These are phyloP conservation scores for Lagenidium giganteum DNA, from an alignment of 352 stramenopile genomes.

Conservation along the genomic window DNA sequence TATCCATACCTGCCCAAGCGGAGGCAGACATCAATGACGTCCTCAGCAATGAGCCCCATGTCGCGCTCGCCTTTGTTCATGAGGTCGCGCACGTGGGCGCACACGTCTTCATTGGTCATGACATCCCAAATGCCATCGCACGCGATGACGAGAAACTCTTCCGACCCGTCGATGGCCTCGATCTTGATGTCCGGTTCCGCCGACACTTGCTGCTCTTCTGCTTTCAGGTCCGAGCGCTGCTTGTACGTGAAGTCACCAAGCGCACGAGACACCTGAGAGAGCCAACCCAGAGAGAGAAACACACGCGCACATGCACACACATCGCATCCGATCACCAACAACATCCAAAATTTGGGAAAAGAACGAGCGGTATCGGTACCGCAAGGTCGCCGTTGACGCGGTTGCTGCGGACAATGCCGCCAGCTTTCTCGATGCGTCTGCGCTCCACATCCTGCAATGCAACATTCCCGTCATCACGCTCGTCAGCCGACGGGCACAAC, in stretches of 20 bases:
- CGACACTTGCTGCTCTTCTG: conserved; percentile 79
- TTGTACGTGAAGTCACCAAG: conserved; percentile 84
- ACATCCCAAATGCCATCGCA: conserved; percentile 95
- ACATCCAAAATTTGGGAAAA: too few species aligned
- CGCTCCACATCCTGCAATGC: conserved; percentile 45
- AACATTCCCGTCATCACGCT: not conserved
- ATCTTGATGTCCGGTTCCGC: conserved; percentile 87
- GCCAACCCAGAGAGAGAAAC: too few species aligned
- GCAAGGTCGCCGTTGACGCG: conserved; percentile 80
- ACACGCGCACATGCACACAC: conserved; percentile 10
- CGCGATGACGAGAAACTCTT: conserved; percentile 89
- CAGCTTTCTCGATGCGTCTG: conserved; percentile 64
- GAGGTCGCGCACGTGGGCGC: conserved; percentile 77
- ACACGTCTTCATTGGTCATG: conserved; percentile 88
- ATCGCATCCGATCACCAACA: too few species aligned
- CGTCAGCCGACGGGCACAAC: conserved; percentile 4
- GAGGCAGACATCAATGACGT: conserved; percentile 75
- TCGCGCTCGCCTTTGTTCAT: conserved; percentile 64
- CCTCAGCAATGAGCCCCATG: conserved; percentile 72
- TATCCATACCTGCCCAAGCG: conserved; percentile 49
- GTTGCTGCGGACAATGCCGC: conserved; percentile 68
- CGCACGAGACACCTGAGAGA: conserved; percentile 61
- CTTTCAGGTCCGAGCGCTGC: conserved; percentile 38
- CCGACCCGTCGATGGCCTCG: conserved; percentile 63
- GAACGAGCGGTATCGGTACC: conserved; percentile 40